Evolutionary conservation across 2,329 filamentous ascomycete genomes (phyloP).

Genomic region (Chaetothyriales sp.): DNA sequence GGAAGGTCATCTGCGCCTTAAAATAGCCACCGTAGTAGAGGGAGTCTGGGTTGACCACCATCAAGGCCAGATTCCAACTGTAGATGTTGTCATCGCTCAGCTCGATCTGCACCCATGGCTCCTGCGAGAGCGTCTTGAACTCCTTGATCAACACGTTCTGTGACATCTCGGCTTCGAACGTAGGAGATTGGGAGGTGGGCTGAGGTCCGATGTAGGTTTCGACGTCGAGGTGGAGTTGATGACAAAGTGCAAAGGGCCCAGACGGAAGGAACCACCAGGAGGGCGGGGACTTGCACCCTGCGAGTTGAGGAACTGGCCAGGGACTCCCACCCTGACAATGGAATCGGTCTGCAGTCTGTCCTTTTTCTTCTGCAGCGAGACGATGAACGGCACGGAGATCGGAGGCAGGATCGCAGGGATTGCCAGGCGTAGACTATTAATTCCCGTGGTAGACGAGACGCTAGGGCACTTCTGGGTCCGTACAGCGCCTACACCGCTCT

Average conservation of each 20-base stretch:
- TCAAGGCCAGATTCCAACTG: conserved; percentile 73
- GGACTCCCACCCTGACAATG: too few relatives aligned
- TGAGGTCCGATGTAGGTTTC: background rate
- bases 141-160: conserved; percentile 83
- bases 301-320: too few relatives aligned
- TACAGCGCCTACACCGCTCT: too few relatives aligned
- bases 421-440: too few relatives aligned
- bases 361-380: too few relatives aligned
- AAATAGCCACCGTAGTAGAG: conserved; percentile 88
- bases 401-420: too few relatives aligned
- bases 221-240: background rate
- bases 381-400: too few relatives aligned
- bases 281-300: too few relatives aligned
- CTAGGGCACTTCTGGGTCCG: too few relatives aligned
- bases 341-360: too few relatives aligned
- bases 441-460: too few relatives aligned
- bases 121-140: conserved; percentile 63
- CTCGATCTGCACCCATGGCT: conserved; percentile 90
- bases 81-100: conserved; percentile 71
- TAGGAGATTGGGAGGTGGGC: background rate
- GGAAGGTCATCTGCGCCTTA: conserved; percentile 76
- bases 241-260: background rate
- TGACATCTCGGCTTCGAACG: conserved; percentile 29
- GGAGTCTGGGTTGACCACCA: conserved; percentile 85
- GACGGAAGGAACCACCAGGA: too few relatives aligned